Conservation (phyloP, 2,329 filamentous ascomycete species). For the Trichoderma sp. region DNA sequence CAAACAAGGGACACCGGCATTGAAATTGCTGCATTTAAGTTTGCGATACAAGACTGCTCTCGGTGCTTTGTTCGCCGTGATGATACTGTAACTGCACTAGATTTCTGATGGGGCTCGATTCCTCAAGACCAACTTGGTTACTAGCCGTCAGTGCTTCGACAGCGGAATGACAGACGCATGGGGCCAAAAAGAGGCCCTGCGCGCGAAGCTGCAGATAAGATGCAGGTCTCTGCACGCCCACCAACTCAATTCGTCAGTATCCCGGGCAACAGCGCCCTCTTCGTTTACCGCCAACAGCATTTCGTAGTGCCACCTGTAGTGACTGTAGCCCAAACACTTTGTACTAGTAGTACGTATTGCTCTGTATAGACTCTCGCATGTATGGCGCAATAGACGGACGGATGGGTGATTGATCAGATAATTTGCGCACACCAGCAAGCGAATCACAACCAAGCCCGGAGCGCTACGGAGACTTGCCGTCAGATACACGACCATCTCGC, state of each 20-base stretch:
- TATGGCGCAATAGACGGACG: not conserved
- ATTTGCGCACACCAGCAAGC: not conserved
- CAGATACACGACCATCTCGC: slow-evolving; percentile 1
- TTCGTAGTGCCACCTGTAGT: not conserved
- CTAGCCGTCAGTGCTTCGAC: not conserved
- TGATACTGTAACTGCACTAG: not conserved
- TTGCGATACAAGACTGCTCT: not conserved
- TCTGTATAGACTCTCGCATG: not conserved
- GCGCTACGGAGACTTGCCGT: slow-evolving; percentile 17
- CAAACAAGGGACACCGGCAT: slow-evolving; percentile 31
- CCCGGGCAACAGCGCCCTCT: not conserved
- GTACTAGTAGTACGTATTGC: not conserved
- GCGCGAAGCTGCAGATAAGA: slow-evolving; percentile 2
- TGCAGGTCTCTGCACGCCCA: slow-evolving; percentile 1
- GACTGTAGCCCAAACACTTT: not conserved
- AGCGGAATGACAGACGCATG: not conserved
- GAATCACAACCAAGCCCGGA: slow-evolving; percentile 11
- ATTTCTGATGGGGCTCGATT: not conserved
- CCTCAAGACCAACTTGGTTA: not conserved
- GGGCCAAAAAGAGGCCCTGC: slow-evolving; percentile 1
- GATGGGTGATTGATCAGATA: not conserved
- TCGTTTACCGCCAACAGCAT: not conserved
- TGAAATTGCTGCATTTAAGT: slow-evolving; percentile 5
- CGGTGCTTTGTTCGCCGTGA: not conserved
- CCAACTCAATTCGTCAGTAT: too few species aligned